A percentile compares a stretch with the other conserved stretches of the same genome.
Evolutionary conservation across 495 filamentous ascomycete species (phyloP).

Genomic region (Collariella sp.): DNA sequence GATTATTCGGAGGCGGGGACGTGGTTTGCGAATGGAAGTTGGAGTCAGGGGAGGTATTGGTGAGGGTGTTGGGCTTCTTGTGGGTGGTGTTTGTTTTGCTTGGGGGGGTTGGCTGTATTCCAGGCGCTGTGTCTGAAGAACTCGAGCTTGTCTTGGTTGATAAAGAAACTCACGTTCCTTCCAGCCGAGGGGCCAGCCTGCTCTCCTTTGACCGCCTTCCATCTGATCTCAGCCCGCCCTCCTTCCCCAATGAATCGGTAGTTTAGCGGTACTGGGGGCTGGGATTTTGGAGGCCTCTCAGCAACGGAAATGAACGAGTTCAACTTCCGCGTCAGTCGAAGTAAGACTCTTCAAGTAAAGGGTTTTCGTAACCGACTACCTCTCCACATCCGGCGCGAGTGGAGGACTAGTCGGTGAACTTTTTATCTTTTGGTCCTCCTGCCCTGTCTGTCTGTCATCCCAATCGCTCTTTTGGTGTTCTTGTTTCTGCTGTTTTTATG

Average conservation of each 20-base stretch:
- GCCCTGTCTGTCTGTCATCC: neutral
- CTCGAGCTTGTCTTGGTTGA: too few species aligned
- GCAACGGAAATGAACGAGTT: neutral
- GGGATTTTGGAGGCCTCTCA: neutral
- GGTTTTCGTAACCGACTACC: neutral
- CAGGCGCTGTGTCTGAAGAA: neutral
- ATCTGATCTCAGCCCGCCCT: neutral
- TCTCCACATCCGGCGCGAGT: neutral
- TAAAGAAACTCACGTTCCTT: too few species aligned
- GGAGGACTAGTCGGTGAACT: neutral
- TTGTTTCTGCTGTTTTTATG: neutral
- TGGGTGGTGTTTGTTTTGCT: neutral
- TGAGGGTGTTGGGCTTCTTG: neutral
- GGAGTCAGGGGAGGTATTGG: constrained; percentile 21
- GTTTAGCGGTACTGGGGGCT: neutral
- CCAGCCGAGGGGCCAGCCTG: too few species aligned
- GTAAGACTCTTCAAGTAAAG: neutral
- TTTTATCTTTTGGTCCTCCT: neutral
- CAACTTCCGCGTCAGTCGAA: neutral
- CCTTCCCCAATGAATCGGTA: neutral
- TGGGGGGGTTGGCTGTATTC: neutral
- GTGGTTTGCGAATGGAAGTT: constrained; percentile 25
- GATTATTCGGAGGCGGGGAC: constrained; percentile 20
- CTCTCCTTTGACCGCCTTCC: neutral
- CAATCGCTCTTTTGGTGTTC: neutral